Conservation (phyloP, 371 early-diverging fungal genomes). For the Apophysomyces sp. region DNA sequence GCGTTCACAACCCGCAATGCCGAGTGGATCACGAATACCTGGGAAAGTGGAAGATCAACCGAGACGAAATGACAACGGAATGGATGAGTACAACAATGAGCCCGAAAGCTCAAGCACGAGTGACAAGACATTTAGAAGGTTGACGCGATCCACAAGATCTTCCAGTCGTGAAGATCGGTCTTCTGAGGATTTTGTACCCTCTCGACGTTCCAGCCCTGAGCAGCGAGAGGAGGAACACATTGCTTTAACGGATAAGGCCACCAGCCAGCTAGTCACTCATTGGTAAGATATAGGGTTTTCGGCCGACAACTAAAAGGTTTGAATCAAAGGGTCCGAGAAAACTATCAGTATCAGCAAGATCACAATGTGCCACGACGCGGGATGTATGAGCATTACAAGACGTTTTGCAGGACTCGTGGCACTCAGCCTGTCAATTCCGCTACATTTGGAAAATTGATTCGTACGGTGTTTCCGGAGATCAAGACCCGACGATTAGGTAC, state of each 20-base stretch:
- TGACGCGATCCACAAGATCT: background rate
- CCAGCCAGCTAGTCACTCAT: constrained; percentile 20
- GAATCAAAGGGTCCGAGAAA: constrained; percentile 49
- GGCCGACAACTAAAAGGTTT: background rate
- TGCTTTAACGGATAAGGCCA: constrained; percentile 20
- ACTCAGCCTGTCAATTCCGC: constrained; percentile 65
- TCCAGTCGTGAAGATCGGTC: background rate
- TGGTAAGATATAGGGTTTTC: constrained; percentile 12
- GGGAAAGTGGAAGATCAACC: background rate
- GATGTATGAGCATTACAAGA: constrained; percentile 61
- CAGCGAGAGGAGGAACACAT: background rate
- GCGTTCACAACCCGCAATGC: background rate
- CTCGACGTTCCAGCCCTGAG: background rate
- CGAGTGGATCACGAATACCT: background rate
- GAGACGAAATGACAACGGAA: background rate
- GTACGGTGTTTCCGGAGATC: constrained; percentile 60
- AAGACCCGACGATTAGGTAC: constrained; percentile 65
- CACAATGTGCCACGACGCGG: constrained; percentile 61
- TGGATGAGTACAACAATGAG: background rate
- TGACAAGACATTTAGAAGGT: background rate
- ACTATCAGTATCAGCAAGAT: constrained; percentile 52
- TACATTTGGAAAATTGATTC: constrained; percentile 67
- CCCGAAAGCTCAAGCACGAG: background rate
- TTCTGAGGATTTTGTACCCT: background rate
- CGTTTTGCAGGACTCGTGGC: constrained; percentile 36